phyloP scores from a whole-genome alignment of 1,284 basidiomycete species.

The Porphyrellus sp. region DNA sequence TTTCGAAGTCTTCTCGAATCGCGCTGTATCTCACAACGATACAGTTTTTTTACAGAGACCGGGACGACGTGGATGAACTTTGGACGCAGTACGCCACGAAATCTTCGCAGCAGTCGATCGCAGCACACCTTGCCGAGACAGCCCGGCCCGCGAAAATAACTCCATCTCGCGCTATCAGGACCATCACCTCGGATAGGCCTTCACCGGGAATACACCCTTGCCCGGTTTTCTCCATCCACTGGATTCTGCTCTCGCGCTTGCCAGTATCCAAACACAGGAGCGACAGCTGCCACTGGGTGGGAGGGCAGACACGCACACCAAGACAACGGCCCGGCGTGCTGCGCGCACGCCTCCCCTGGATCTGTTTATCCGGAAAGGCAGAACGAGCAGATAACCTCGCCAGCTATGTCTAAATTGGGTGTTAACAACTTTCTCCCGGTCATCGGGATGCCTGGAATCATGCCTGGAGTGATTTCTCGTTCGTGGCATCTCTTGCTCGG shows the following conservation, averaged over 20 bases:
- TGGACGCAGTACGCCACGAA: background rate
- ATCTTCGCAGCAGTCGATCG: background rate
- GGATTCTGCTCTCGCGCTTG: background rate
- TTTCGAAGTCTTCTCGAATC: background rate
- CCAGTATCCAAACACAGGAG: background rate
- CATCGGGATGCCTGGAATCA: background rate
- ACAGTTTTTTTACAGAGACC: too few relatives aligned
- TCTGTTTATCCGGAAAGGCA: background rate
- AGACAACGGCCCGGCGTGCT: background rate
- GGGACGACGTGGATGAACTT: too few relatives aligned
- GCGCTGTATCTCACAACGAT: background rate
- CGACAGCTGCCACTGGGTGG: slow-evolving; percentile 1
- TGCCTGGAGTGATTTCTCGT: background rate
- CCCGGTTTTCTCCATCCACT: slow-evolving; percentile 7
- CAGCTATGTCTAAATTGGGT: slow-evolving; percentile 15
- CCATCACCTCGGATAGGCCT: background rate
- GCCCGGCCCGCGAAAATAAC: background rate
- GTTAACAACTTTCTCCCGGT: slow-evolving; percentile 7
- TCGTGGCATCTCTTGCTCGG: slow-evolving; percentile 1
- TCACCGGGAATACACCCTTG: slow-evolving; percentile 1
- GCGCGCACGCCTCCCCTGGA: background rate
- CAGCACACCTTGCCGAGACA: background rate
- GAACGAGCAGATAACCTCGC: background rate
- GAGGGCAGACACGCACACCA: background rate
- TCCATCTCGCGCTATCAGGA: too few relatives aligned